phyloP scores from a whole-genome alignment of 306 rosid genomes.

The Sechiopsis laciniata region DNA sequence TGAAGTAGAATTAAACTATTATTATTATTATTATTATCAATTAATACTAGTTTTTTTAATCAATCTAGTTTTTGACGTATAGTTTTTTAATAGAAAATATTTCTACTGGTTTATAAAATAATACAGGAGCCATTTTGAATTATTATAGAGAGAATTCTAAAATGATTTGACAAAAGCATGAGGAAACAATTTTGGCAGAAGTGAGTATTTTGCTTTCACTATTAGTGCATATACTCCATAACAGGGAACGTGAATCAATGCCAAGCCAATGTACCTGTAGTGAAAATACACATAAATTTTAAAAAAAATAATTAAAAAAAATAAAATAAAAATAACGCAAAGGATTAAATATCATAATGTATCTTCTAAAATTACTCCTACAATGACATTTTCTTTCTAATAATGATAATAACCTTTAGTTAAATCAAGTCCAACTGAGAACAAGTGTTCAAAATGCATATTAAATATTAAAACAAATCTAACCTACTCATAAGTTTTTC shows the following conservation, averaged over 20 bases:
- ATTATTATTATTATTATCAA: background rate
- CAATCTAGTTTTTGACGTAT: too few relatives aligned
- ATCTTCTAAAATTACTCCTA: background rate
- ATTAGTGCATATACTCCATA: constrained; percentile 57
- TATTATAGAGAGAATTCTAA: background rate
- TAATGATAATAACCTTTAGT: too few relatives aligned
- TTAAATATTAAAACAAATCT: too few relatives aligned
- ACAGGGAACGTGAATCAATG: constrained; percentile 63
- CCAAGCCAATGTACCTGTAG: constrained; percentile 63
- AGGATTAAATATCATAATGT: background rate
- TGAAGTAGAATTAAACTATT: background rate
- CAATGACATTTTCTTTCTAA: background rate
- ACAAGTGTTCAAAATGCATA: too few relatives aligned
- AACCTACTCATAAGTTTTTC: too few relatives aligned
- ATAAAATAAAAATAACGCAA: background rate
- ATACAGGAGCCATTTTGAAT: background rate
- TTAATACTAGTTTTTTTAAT: too few relatives aligned
- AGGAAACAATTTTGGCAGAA: constrained; percentile 53
- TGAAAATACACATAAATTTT: background rate
- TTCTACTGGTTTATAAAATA: background rate
- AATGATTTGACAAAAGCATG: constrained; percentile 28
- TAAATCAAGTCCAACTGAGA: too few relatives aligned
- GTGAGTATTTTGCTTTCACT: constrained; percentile 44
- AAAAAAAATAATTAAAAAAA: too few relatives aligned
- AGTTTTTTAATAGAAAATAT: background rate